phyloP scores from a whole-genome alignment of 768 basidiomycete species.

The Phanerochaete carnosa region DNA sequence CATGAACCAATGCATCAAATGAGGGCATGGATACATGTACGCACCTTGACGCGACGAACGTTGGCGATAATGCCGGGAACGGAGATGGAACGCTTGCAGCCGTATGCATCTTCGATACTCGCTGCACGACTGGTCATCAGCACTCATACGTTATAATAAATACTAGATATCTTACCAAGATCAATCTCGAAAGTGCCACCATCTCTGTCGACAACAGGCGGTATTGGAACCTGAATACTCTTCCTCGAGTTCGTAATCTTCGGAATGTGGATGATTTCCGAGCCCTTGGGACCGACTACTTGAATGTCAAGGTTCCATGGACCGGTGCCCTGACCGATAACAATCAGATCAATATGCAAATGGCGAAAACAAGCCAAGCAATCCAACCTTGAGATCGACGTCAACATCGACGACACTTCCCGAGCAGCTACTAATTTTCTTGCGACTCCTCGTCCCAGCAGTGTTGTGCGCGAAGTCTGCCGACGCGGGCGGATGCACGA shows the following conservation, averaged over 20 bases:
- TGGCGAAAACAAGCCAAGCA: conserved; percentile 10
- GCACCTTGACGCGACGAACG: conserved; percentile 76
- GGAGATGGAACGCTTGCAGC: conserved; percentile 74
- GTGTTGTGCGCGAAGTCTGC: conserved; percentile 61
- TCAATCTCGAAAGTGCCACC: conserved; percentile 81
- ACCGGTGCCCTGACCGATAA: conserved; percentile 62
- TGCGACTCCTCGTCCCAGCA: conserved; percentile 43
- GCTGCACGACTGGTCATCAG: conserved; percentile 34
- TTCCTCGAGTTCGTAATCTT: conserved; percentile 55
- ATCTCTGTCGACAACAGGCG: conserved; percentile 56
- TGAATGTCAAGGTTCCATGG: conserved; percentile 90
- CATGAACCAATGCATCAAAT: background rate
- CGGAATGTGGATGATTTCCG: conserved; percentile 53
- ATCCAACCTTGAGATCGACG: conserved; percentile 69
- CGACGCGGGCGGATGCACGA: conserved; percentile 85
- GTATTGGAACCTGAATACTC: conserved; percentile 64
- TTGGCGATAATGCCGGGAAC: conserved; percentile 81
- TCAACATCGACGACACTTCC: conserved; percentile 73
- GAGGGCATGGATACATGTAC: conserved; percentile 14
- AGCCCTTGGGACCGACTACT: conserved; percentile 67
- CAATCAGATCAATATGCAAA: background rate
- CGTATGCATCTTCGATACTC: conserved; percentile 84
- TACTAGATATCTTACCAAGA: conserved; percentile 48
- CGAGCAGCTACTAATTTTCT: conserved; percentile 71
- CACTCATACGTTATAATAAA: background rate